Percentiles rank a stretch among this genome's conserved stretches.
Evolutionary conservation across 2,329 filamentous ascomycete species (phyloP).

Genomic region (Reticulascus tulasneorum): DNA sequence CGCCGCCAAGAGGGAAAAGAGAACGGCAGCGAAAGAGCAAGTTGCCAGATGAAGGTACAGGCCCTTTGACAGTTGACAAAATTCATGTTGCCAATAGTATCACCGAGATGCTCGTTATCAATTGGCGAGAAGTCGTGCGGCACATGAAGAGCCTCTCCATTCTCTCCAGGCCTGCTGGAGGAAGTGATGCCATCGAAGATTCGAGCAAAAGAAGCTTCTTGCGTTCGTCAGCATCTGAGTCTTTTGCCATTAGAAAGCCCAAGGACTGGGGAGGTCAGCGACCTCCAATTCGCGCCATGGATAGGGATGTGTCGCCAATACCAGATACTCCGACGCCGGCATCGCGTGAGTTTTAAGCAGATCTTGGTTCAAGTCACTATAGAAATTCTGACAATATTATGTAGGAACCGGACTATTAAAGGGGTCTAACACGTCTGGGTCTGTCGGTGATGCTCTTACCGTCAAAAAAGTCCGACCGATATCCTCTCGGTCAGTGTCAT

Average conservation of each 20-base stretch:
- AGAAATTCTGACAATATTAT: slow-evolving; percentile 5
- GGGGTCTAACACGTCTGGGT: background rate
- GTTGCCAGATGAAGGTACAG: slow-evolving; percentile 14
- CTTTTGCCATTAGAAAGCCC: slow-evolving; percentile 32
- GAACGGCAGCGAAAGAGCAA: slow-evolving; percentile 28
- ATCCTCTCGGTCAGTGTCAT: slow-evolving; percentile 13
- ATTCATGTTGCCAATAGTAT: slow-evolving; percentile 55
- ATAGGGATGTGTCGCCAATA: slow-evolving; percentile 29
- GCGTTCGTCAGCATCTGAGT: slow-evolving; percentile 38
- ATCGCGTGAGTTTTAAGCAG: slow-evolving; percentile 17
- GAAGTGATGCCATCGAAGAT: slow-evolving; percentile 12
- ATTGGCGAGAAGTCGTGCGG: slow-evolving; percentile 61
- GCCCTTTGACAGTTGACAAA: slow-evolving; percentile 44
- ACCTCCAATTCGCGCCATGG: slow-evolving; percentile 12
- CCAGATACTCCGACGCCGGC: slow-evolving; percentile 29
- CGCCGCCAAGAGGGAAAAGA: slow-evolving; percentile 38
- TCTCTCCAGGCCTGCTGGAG: slow-evolving; percentile 16
- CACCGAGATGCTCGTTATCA: slow-evolving; percentile 60
- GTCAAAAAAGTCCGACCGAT: slow-evolving; percentile 15
- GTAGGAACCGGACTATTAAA: slow-evolving; percentile 9
- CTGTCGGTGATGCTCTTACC: slow-evolving; percentile 8
- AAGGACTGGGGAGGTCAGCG: slow-evolving; percentile 27
- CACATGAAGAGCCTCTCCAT: slow-evolving; percentile 50
- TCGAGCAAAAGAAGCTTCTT: slow-evolving; percentile 17
- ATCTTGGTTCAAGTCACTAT: slow-evolving; percentile 1